Percentiles rank a stretch among this genome's conserved stretches.
Evolutionary conservation across 768 basidiomycete genomes (phyloP).

Genomic region (Suillus decipiens): DNA sequence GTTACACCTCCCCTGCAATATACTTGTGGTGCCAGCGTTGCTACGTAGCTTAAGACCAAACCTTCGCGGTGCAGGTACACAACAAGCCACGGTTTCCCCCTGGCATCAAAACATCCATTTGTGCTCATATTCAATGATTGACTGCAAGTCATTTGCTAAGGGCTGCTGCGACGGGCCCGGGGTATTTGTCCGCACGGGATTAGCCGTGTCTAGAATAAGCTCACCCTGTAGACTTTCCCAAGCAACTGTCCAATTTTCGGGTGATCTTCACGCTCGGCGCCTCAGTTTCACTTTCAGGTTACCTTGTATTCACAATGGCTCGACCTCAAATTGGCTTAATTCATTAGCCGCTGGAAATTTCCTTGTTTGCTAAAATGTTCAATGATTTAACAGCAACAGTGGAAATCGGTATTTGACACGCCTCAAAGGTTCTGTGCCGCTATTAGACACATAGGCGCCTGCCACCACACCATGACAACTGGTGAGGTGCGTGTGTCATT

Average conservation of each 20-base stretch:
- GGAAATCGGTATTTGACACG: conserved; percentile 23
- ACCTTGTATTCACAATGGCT: not conserved
- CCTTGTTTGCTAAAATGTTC: not conserved
- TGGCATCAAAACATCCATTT: not conserved
- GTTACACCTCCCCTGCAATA: not conserved
- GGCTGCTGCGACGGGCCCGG: not conserved
- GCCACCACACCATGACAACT: conserved; percentile 6
- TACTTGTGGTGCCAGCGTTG: not conserved
- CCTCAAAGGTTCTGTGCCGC: conserved; percentile 34
- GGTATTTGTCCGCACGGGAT: conserved; percentile 1
- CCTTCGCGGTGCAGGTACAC: conserved; percentile 2
- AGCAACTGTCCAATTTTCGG: not conserved
- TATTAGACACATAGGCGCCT: conserved; percentile 9
- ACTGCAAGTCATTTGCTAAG: not conserved
- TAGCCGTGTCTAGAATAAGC: not conserved
- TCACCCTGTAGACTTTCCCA: not conserved
- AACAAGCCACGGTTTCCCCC: not conserved
- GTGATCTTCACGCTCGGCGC: not conserved
- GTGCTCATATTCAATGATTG: not conserved
- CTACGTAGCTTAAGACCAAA: not conserved
- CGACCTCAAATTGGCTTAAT: not conserved
- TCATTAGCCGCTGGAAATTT: not conserved
- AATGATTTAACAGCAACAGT: conserved; percentile 13
- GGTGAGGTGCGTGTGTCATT: not conserved
- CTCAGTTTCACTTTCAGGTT: not conserved